phyloP scores from a whole-genome alignment of 2,329 filamentous ascomycete genomes.

The Pseudogymnoascus sp. region DNA sequence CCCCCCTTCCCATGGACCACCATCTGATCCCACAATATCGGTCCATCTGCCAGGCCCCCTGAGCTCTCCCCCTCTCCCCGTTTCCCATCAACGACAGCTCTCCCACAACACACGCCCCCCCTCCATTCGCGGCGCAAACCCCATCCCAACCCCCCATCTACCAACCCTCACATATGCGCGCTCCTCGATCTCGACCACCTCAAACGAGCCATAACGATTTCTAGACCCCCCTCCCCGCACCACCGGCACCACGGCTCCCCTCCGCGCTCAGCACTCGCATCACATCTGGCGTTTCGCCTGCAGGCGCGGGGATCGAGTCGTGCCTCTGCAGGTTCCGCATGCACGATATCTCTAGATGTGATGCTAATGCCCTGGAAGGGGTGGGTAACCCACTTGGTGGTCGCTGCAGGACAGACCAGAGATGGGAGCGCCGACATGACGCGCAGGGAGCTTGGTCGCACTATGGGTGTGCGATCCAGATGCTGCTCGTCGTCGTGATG shows the following conservation, averaged over 20 bases:
- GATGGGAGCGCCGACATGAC: background rate
- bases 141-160: background rate
- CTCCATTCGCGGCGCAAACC: background rate
- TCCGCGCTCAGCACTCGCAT: background rate
- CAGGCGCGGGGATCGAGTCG: background rate
- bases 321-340: background rate
- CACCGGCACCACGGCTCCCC: background rate
- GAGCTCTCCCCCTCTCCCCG: background rate
- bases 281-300: background rate
- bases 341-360: background rate
- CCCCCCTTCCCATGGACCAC: too few species aligned
- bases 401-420: background rate
- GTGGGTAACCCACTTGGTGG: background rate
- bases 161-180: background rate
- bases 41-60: background rate
- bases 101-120: background rate
- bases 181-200: background rate
- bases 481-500: background rate
- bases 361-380: background rate
- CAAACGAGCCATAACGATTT: background rate
- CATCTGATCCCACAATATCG: too few species aligned
- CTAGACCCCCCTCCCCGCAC: background rate
- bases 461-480: background rate
- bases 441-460: background rate
- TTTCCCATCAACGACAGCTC: background rate